Base-by-base conservation (phyloP, 164 flowering plant species). In the Hamamelis virginiana region DNA sequence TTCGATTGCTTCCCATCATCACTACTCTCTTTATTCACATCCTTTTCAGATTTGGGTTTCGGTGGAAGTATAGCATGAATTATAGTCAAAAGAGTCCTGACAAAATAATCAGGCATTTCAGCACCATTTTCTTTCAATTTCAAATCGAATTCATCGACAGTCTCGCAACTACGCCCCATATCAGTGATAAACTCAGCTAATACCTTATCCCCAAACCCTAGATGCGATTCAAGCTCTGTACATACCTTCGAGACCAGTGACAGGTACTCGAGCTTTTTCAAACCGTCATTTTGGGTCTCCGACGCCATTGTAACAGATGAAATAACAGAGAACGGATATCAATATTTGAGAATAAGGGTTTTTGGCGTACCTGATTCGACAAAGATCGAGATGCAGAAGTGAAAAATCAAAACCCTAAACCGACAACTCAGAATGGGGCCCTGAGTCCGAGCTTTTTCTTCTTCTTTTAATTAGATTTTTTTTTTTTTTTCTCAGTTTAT, bases 191-290 rank as follows among this genome's bases (percentile, higher is more conserved):
- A 94, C 65, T 92, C 98, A 0, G 97, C 98, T 48, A 94, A 64
- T 0, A 92, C 89, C 70, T 94, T 92, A 76, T 94, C 95, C 0
- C 78, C 82, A 60, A 79, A 74, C 19, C 97, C 97, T 25, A 92
- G 27, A 76, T 92, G 98, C 1, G 89, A 76, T 55, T 94, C 97
- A 0, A 94, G 81, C 72, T 94, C 98, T 0, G 88, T 69, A 57
- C 96, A 91, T 1, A 94, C 97, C 77, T 92, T 94, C 13, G 95
- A 90, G n/a, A 94, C 89, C 8, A 94, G 76, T 1, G 98, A 94
- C 0, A 94, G 76, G 59, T 88, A 90, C 72, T 94, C 92, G 1
- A 94, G 80, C 55, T 87, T 85, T 88, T 88, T 84, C 75, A 90
- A 59, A 1, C 80, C 87, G 1, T 84, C 85, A 41, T 74, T 78